Percentiles rank a stretch among this genome's conserved stretches.
Conservation (phyloP, 2,329 filamentous ascomycete species). For the Teratosphaeria pseudoeucalypti region DNA sequence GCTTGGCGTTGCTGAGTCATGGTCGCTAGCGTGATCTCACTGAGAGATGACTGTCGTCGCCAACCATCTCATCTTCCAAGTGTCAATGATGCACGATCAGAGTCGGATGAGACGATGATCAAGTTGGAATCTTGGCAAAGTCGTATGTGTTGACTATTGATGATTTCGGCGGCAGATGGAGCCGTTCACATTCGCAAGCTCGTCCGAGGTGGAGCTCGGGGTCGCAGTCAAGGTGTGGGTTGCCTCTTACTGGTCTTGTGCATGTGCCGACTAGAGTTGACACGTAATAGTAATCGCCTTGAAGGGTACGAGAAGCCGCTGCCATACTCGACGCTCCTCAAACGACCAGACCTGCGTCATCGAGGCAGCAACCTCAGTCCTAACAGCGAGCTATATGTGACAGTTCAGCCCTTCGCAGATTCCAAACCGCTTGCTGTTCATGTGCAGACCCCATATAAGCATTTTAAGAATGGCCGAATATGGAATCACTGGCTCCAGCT, state of each 20-base stretch:
- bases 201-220: conserved; percentile 68
- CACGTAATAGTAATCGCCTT: conserved; percentile 46
- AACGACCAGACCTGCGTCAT: conserved; percentile 70
- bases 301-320: conserved; percentile 69
- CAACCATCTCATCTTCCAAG: neutral
- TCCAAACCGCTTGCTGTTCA: conserved; percentile 90
- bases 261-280: conserved; percentile 2
- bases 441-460: conserved; percentile 83
- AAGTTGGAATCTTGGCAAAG: neutral
- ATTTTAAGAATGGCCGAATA: conserved; percentile 62
- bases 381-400: conserved; percentile 83
- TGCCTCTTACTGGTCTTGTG: neutral
- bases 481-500: conserved; percentile 97
- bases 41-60: neutral
- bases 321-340: conserved; percentile 66
- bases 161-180: conserved; percentile 52
- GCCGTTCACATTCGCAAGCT: conserved; percentile 89
- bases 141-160: neutral
- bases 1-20: neutral
- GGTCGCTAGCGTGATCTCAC: neutral
- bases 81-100: neutral
- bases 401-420: conserved; percentile 86
- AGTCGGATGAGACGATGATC: neutral
- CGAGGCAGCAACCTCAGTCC: conserved; percentile 76
- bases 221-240: conserved; percentile 54